These are phyloP conservation scores for Claviceps paspali DNA, from an alignment of 2,329 filamentous ascomycete genomes.

Conservation along the genomic window DNA sequence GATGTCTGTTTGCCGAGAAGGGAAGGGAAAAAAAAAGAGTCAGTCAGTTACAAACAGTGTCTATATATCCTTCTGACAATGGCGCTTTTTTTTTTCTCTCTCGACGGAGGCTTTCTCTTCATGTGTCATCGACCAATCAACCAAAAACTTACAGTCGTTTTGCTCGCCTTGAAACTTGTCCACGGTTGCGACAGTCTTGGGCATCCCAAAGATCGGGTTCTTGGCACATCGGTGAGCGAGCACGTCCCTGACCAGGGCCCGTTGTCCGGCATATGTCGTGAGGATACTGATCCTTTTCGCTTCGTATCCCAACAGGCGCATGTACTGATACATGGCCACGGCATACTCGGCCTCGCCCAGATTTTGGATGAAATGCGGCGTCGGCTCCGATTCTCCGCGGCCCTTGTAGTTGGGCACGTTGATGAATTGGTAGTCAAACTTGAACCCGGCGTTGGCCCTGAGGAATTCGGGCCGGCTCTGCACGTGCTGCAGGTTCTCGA, in stretches of 20 bases:
- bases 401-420: constrained; percentile 89
- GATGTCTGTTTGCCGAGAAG: constrained; percentile 43
- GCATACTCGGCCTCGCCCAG: constrained; percentile 94
- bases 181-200: constrained; percentile 81
- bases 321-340: constrained; percentile 91
- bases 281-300: constrained; percentile 72
- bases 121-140: too few relatives aligned
- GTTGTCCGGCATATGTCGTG: constrained; percentile 85
- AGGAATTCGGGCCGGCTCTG: constrained; percentile 55
- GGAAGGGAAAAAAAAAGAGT: background rate
- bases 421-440: constrained; percentile 92
- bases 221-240: constrained; percentile 67
- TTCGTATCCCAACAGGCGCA: constrained; percentile 89
- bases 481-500: constrained; percentile 68
- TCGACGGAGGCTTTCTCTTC: too few relatives aligned
- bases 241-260: constrained; percentile 77
- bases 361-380: constrained; percentile 91
- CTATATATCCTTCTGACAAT: too few relatives aligned
- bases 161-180: constrained; percentile 99
- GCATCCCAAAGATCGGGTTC: constrained; percentile 75
- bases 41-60: too few relatives aligned
- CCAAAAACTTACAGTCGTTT: constrained; percentile 69
- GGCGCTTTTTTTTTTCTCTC: too few relatives aligned
- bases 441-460: constrained; percentile 78
- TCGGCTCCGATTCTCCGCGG: constrained; percentile 73